Percentiles rank a stretch among this genome's conserved stretches.
These are phyloP conservation scores for Mortierella sp. DNA, from an alignment of 371 early-diverging fungal genomes.

Conservation along the genomic window DNA sequence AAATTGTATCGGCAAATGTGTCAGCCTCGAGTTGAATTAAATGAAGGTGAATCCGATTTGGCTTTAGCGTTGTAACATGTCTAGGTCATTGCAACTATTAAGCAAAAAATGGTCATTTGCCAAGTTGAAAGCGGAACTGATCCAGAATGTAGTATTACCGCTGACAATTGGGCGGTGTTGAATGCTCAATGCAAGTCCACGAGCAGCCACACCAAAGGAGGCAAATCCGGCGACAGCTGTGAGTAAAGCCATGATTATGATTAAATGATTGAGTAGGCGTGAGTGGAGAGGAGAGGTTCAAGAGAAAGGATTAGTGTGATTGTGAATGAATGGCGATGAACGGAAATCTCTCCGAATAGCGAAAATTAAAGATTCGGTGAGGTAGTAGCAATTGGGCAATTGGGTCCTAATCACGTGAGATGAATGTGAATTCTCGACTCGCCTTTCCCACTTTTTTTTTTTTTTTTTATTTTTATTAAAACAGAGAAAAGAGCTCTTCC, in stretches of 20 bases:
- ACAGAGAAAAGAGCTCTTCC: neutral
- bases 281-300: slow-evolving; percentile 4
- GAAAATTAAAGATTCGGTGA: slow-evolving; percentile 12
- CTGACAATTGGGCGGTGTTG: slow-evolving; percentile 51
- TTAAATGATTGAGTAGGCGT: neutral
- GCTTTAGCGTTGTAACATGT: neutral
- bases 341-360: slow-evolving; percentile 1
- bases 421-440: slow-evolving; percentile 31
- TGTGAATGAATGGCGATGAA: slow-evolving; percentile 3
- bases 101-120: neutral
- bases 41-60: no score
- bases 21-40: neutral
- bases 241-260: slow-evolving; percentile 41
- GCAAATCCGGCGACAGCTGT: slow-evolving; percentile 55
- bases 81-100: neutral
- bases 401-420: slow-evolving; percentile 2
- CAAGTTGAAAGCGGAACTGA: neutral
- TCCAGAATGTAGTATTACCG: slow-evolving; percentile 29
- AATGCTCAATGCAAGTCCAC: slow-evolving; percentile 47
- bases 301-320: neutral
- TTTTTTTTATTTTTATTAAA: neutral
- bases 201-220: slow-evolving; percentile 56
- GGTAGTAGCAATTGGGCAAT: no score
- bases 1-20: slow-evolving; percentile 3
- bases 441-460: neutral